These are phyloP conservation scores for Filobasidium floriforme DNA, from an alignment of 768 basidiomycete species.

Conservation along the genomic window DNA sequence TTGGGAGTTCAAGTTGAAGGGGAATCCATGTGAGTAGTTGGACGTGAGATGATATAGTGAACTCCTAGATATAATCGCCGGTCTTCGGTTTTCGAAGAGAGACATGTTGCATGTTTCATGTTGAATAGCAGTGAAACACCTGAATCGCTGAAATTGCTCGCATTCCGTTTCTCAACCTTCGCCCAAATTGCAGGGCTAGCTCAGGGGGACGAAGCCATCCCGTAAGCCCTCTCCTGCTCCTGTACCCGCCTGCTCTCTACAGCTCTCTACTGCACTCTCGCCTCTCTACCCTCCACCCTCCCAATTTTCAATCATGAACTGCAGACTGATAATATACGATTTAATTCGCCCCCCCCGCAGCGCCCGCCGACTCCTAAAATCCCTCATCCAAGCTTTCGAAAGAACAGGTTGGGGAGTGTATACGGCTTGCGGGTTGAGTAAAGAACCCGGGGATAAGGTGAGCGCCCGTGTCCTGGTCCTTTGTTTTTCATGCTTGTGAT, in stretches of 20 bases:
- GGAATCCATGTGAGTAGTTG: slow-evolving; percentile 1
- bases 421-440: background rate
- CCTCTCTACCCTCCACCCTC: too few relatives aligned
- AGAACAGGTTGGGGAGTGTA: background rate
- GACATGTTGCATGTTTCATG: background rate
- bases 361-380: background rate
- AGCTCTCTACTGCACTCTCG: too few relatives aligned
- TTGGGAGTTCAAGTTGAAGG: background rate
- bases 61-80: too few relatives aligned
- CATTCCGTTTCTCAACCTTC: too few relatives aligned
- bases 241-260: background rate
- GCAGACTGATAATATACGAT: background rate
- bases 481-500: too few relatives aligned
- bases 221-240: background rate
- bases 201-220: background rate
- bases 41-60: too few relatives aligned
- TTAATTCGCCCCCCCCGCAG: background rate
- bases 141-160: too few relatives aligned
- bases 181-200: too few relatives aligned
- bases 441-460: background rate
- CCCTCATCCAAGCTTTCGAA: background rate
- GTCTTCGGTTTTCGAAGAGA: too few relatives aligned
- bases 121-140: background rate
- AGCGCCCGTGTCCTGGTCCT: too few relatives aligned
- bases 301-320: too few relatives aligned